phyloP scores from a whole-genome alignment of 2,329 filamentous ascomycete species.

The Tolypocladium tundrense region DNA sequence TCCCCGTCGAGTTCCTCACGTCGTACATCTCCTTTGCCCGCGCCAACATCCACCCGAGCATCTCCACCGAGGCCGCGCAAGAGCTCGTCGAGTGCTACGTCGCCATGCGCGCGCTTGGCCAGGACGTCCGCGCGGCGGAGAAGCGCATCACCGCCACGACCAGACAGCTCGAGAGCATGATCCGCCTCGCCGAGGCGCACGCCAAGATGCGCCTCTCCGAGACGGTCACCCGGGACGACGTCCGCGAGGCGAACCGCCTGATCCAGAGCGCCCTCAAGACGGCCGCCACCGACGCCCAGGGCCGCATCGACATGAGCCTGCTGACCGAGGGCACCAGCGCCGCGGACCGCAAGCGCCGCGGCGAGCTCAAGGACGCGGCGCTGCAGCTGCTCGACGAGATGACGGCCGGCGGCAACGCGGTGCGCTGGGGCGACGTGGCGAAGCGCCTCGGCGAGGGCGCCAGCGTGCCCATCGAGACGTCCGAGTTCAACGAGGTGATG shows the following conservation, averaged over 20 bases:
- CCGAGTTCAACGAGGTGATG: conserved; percentile 77
- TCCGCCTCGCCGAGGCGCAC: conserved; percentile 89
- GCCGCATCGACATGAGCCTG: conserved; percentile 92
- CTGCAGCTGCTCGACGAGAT: conserved; percentile 71
- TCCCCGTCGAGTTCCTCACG: conserved; percentile 91
- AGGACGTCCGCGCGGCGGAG: conserved; percentile 77
- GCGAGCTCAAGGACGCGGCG: conserved; percentile 75
- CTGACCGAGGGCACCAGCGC: conserved; percentile 90
- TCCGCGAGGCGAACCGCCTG: conserved; percentile 80
- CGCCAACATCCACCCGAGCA: conserved; percentile 69
- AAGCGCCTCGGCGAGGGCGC: conserved; percentile 62
- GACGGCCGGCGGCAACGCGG: conserved; percentile 54
- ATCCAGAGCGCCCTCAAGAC: conserved; percentile 95
- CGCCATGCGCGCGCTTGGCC: conserved; percentile 87
- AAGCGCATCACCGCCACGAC: conserved; percentile 97
- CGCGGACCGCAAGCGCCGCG: conserved; percentile 71
- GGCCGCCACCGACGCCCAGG: conserved; percentile 86
- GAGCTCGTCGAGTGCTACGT: conserved; percentile 84
- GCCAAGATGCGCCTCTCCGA: conserved; percentile 88
- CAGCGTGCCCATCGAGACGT: conserved; percentile 60
- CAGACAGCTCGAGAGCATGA: conserved; percentile 95
- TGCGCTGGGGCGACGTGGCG: conserved; percentile 70
- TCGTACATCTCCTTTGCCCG: conserved; percentile 96
- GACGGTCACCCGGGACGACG: conserved; percentile 70
- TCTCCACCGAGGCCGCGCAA: conserved; percentile 69